Base-by-base conservation (phyloP, 2,329 filamentous ascomycete genomes). In the Helotiales sp. region DNA sequence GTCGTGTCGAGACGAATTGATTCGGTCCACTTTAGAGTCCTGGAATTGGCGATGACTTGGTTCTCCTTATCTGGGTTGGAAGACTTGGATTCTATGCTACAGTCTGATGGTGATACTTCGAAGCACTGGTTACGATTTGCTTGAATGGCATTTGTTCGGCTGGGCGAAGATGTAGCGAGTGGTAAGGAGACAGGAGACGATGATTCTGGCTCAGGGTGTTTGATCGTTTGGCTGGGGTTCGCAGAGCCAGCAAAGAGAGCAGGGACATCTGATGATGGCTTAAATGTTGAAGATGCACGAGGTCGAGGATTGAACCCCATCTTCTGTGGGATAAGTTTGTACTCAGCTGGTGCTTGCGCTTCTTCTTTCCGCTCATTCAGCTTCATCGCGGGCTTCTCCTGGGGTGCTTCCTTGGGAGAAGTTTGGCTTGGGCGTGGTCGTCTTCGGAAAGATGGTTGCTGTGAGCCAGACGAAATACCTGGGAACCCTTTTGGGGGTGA, bases 321-420 rank as follows among this genome's bases (percentile, higher is more conserved):
- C 52, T 77, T 77, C 60, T 76, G 75, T 17, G 74, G 73, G 49
- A 77, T 75, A 7, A 71, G 68, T 17, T 63, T 63, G 40, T 75
- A 75, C 6, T 69, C 64, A 50, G 22, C 62, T 47, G 59, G n/a
- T 24, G n/a, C 40, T 45, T 45, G 40, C 17, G 32, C 45, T 11
- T 24, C 50, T 57, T 26, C n/a, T n/a, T 34, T 37, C 1, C 10
- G 26, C n/a, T 26, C 52, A 13, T 64, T 6, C 15, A 34, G 7
- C 26, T 26, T 32, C 1, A 20, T 1, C 11, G n/a, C n/a, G 13
- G 57, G 15, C 26, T 20, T 50, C 30, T 37, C 26, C 22, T 13
- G 37, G 13, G 22, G n/a, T 20, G 49, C 6, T 11, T 62, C 28
- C 2, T 6, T 55, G 11, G 52, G 60, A 26, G 62, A 49, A 13